A percentile compares a stretch with the other conserved stretches of the same genome.
phyloP scores from a whole-genome alignment of 2,329 filamentous ascomycete genomes.

The Drechslerella coelobrocha region DNA sequence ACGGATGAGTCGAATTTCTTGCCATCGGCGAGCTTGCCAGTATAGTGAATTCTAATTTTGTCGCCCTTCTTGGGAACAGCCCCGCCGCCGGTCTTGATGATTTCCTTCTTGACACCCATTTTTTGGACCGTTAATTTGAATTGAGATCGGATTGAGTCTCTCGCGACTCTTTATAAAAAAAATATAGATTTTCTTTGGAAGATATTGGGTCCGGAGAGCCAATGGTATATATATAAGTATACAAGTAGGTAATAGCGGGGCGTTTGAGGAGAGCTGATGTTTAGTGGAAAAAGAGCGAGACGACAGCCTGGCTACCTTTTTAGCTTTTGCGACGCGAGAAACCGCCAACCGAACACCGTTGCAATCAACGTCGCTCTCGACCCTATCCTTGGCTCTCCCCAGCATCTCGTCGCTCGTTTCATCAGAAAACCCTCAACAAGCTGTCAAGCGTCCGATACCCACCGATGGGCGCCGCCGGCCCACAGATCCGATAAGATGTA shows the following conservation, averaged over 20 bases:
- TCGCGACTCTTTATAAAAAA: background rate
- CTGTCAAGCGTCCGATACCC: conserved; percentile 3
- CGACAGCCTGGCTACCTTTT: background rate
- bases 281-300: background rate
- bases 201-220: no score
- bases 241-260: background rate
- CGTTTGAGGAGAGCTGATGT: background rate
- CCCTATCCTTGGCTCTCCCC: background rate
- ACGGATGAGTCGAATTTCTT: conserved; percentile 83
- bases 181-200: conserved; percentile 1
- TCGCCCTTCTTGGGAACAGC: conserved; percentile 26
- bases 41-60: conserved; percentile 59
- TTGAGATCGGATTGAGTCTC: background rate
- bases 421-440: background rate
- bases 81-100: conserved; percentile 25
- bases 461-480: conserved; percentile 27
- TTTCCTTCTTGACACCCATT: conserved; percentile 46
- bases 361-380: background rate
- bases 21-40: conserved; percentile 84
- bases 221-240: background rate
- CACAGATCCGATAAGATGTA: conserved; percentile 69
- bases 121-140: conserved; percentile 7
- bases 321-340: background rate
- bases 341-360: background rate
- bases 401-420: background rate